Evolutionary conservation across 192 early-diverging fungal genomes (phyloP).

Genomic region (Phycomyces nitens): DNA sequence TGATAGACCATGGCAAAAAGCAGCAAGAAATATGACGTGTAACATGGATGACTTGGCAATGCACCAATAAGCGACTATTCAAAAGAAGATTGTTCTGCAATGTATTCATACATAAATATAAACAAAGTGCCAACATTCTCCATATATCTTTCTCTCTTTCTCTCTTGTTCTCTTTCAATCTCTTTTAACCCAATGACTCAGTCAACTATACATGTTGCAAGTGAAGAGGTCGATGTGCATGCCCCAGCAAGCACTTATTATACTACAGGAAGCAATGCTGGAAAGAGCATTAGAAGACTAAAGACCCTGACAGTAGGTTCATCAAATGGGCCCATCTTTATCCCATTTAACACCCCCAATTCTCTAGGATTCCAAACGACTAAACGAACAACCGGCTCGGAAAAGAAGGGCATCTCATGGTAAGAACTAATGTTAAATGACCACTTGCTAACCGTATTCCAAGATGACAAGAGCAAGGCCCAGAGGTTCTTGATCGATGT

Average conservation of each 20-base stretch:
- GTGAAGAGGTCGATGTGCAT: conserved; percentile 21
- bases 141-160: too few relatives aligned
- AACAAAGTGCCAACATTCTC: too few relatives aligned
- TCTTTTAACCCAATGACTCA: too few relatives aligned
- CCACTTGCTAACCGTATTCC: not conserved
- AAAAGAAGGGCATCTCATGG: conserved; percentile 41
- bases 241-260: conserved; percentile 32
- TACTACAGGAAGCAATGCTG: conserved; percentile 25
- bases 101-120: too few relatives aligned
- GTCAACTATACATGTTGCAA: conserved; percentile 20
- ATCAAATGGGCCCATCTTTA: too few relatives aligned
- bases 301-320: conserved; percentile 21
- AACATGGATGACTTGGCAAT: too few relatives aligned
- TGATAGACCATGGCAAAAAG: too few relatives aligned
- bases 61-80: too few relatives aligned
- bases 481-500: conserved; percentile 86
- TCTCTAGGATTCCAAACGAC: not conserved
- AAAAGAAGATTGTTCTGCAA: too few relatives aligned
- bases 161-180: too few relatives aligned
- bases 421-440: conserved; percentile 9
- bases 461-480: conserved; percentile 61
- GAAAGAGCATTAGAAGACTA: conserved; percentile 10
- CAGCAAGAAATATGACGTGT: too few relatives aligned
- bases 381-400: conserved; percentile 4
- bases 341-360: not conserved